These are phyloP conservation scores for Canavalia ensiformis DNA, from an alignment of 306 rosid genomes.

Conservation along the genomic window DNA sequence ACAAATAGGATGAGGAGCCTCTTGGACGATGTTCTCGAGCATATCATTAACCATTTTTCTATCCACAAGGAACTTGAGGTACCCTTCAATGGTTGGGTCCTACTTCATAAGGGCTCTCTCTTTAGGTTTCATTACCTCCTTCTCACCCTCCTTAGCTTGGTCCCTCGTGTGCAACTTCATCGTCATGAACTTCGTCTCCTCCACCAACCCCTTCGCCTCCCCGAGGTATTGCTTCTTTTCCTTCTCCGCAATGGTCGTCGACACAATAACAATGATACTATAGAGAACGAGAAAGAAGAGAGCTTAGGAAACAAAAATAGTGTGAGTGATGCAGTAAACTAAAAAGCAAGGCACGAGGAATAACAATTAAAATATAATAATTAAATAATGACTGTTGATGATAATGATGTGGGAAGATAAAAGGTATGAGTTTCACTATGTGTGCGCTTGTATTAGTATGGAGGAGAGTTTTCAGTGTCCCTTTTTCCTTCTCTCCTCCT, in stretches of 20 bases:
- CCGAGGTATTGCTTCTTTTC: slow-evolving; percentile 83
- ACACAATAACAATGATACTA: slow-evolving; percentile 46
- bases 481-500: too few species aligned
- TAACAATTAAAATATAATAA: too few species aligned
- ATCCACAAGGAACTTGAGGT: slow-evolving; percentile 85
- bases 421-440: too few species aligned
- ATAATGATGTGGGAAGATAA: too few species aligned
- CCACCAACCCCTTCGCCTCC: slow-evolving; percentile 93
- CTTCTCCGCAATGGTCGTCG: slow-evolving; percentile 82
- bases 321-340: background rate
- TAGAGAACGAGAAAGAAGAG: too few species aligned
- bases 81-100: slow-evolving; percentile 85
- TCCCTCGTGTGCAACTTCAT: slow-evolving; percentile 93
- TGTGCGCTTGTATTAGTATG: too few species aligned
- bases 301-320: too few species aligned
- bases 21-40: slow-evolving; percentile 71
- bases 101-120: slow-evolving; percentile 75
- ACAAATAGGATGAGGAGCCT: slow-evolving; percentile 79
- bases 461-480: too few species aligned
- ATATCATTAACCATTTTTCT: slow-evolving; percentile 92
- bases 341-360: too few species aligned
- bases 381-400: too few species aligned
- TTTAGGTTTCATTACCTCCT: slow-evolving; percentile 75
- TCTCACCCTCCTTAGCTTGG: slow-evolving; percentile 96
- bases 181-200: slow-evolving; percentile 99